Conservation (phyloP, 2,329 filamentous ascomycete species). For the Camptophora hylomeconis region DNA sequence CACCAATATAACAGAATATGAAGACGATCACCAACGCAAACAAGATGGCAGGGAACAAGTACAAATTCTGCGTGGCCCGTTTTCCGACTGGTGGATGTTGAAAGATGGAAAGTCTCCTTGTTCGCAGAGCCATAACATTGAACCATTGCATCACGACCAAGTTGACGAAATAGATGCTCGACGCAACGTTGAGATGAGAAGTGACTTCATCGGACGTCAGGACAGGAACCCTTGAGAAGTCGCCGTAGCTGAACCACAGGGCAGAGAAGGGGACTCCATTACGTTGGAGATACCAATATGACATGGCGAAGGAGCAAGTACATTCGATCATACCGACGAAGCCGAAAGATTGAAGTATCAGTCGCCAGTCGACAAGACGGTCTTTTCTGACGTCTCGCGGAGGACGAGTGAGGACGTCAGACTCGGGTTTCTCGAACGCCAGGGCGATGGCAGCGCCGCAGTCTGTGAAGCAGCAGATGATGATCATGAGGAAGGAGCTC, state of each 20-base stretch:
- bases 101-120: conserved; percentile 52
- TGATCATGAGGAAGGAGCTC: conserved; percentile 55
- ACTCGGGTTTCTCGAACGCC: conserved; percentile 65
- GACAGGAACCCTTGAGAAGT: conserved; percentile 20
- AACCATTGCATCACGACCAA: conserved; percentile 63
- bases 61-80: conserved; percentile 50
- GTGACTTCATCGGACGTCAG: conserved; percentile 40
- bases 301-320: conserved; percentile 48
- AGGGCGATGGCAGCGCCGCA: conserved; percentile 59
- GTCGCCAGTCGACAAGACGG: conserved; percentile 58
- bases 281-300: conserved; percentile 50
- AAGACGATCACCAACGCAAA: conserved; percentile 59
- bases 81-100: conserved; percentile 59
- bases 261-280: conserved; percentile 51
- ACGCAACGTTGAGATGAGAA: conserved; percentile 48
- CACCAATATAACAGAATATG: conserved; percentile 53
- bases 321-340: conserved; percentile 55
- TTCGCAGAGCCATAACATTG: conserved; percentile 58
- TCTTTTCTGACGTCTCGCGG: conserved; percentile 58
- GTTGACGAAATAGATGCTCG: conserved; percentile 67
- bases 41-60: conserved; percentile 54
- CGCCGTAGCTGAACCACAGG: conserved; percentile 57
- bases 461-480: conserved; percentile 56
- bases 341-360: conserved; percentile 61
- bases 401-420: conserved; percentile 56